Conservation (phyloP, 371 early-diverging fungal genomes). For the Choanephora cucurbitarum region DNA sequence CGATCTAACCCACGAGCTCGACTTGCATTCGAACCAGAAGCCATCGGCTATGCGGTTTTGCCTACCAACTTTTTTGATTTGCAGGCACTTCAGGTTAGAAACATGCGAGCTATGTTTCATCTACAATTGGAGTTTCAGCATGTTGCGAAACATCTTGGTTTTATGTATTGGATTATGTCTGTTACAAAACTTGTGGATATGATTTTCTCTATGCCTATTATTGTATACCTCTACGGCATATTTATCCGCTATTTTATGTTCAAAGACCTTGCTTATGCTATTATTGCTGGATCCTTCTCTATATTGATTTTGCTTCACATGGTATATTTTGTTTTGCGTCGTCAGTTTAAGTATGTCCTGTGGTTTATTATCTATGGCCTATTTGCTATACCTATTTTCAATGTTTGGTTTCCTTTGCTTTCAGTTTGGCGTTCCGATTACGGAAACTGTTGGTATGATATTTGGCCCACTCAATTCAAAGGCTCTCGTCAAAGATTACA, state of each 20-base stretch:
- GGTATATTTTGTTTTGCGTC: slow-evolving; percentile 42
- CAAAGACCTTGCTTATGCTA: slow-evolving; percentile 30
- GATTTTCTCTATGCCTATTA: slow-evolving; percentile 46
- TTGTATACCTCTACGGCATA: slow-evolving; percentile 39
- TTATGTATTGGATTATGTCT: slow-evolving; percentile 44
- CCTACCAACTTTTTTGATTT: slow-evolving; percentile 44
- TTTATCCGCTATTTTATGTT: slow-evolving; percentile 35
- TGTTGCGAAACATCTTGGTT: slow-evolving; percentile 37
- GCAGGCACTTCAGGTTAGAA: slow-evolving; percentile 41
- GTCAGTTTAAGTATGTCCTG: slow-evolving; percentile 48
- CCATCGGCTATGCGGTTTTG: slow-evolving; percentile 43
- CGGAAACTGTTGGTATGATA: slow-evolving; percentile 47
- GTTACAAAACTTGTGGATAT: slow-evolving; percentile 42
- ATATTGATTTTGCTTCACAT: slow-evolving; percentile 35
- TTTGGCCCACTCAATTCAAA: slow-evolving; percentile 37
- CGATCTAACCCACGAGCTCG: slow-evolving; percentile 45
- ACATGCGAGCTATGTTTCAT: slow-evolving; percentile 41
- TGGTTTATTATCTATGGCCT: slow-evolving; percentile 48
- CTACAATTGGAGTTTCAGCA: slow-evolving; percentile 45
- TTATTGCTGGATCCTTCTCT: slow-evolving; percentile 39
- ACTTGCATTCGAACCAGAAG: slow-evolving; percentile 52
- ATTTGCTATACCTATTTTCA: slow-evolving; percentile 42
- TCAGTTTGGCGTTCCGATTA: slow-evolving; percentile 41
- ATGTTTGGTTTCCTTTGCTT: slow-evolving; percentile 46
- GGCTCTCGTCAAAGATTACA: slow-evolving; percentile 34